Conservation (phyloP, 2,329 filamentous ascomycete species). For the Colletotrichum chlorophyti region DNA sequence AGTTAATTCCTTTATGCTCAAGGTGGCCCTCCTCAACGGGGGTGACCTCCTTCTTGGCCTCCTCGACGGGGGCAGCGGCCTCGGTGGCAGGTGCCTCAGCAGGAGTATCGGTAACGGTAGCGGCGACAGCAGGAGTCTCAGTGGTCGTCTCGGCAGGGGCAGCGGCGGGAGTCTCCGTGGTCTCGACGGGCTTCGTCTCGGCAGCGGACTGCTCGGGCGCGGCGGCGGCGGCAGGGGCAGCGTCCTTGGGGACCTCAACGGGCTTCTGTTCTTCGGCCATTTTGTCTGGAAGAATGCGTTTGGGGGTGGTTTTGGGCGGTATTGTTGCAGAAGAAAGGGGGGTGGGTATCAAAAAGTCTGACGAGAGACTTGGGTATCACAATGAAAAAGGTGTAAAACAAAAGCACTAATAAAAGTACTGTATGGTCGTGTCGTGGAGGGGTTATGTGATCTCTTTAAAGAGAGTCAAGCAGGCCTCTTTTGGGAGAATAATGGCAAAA, state of each 20-base stretch:
- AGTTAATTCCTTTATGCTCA: conserved; percentile 86
- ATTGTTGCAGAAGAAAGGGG: conserved; percentile 42
- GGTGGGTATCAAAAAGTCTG: conserved; percentile 46
- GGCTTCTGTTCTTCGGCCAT: conserved; percentile 81
- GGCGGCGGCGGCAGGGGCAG: conserved; percentile 46
- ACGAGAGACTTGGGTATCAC: conserved; percentile 55
- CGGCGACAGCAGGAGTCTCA: conserved; percentile 40
- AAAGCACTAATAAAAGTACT: conserved; percentile 35
- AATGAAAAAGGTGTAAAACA: conserved; percentile 52
- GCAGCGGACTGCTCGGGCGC: conserved; percentile 48
- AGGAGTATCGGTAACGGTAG: conserved; percentile 45
- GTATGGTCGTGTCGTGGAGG: conserved; percentile 32
- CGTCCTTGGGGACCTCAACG: conserved; percentile 64
- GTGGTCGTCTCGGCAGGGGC: conserved; percentile 42
- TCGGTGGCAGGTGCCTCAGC: conserved; percentile 46
- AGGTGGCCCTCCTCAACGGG: conserved; percentile 84
- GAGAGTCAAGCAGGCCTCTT: conserved; percentile 41
- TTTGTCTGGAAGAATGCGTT: too few species aligned
- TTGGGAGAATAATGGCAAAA: conserved; percentile 36
- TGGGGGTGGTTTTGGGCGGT: conserved; percentile 35
- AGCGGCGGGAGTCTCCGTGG: conserved; percentile 35
- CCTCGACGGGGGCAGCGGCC: conserved; percentile 45
- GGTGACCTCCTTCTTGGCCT: conserved; percentile 61
- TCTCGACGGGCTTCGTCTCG: conserved; percentile 40
- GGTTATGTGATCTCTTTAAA: conserved; percentile 19